A percentile compares a stretch with the other conserved stretches of the same genome.
phyloP scores from a whole-genome alignment of 1,284 basidiomycete species.

The Agaricales sp. region DNA sequence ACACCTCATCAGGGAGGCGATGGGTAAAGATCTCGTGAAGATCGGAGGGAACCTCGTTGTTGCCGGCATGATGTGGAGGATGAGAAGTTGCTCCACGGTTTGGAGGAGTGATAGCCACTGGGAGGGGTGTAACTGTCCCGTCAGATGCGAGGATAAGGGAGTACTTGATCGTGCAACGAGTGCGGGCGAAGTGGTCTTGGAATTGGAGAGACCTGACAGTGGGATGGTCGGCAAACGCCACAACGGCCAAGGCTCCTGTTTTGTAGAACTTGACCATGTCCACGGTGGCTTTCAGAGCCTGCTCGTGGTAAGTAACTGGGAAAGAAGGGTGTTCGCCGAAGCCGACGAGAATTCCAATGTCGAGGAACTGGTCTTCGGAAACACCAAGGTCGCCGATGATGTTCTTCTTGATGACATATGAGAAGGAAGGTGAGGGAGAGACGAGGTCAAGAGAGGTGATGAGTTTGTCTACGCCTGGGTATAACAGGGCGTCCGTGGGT shows the following conservation, averaged over 20 bases:
- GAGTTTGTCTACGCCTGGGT: slow-evolving; percentile 84
- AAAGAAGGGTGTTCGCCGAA: slow-evolving; percentile 68
- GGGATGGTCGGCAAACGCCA: slow-evolving; percentile 68
- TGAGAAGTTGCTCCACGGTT: slow-evolving; percentile 40
- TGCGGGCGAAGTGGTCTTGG: slow-evolving; percentile 82
- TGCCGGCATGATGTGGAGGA: slow-evolving; percentile 61
- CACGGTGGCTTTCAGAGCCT: slow-evolving; percentile 73
- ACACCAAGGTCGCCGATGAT: slow-evolving; percentile 74
- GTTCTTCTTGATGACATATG: slow-evolving; percentile 74
- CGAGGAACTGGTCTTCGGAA: slow-evolving; percentile 88
- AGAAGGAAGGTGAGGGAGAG: slow-evolving; percentile 61
- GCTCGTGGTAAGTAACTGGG: slow-evolving; percentile 74
- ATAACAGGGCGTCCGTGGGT: slow-evolving; percentile 84
- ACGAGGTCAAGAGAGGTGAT: slow-evolving; percentile 81
- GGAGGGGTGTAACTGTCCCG: slow-evolving; percentile 82
- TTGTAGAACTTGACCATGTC: slow-evolving; percentile 89
- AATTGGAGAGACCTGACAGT: slow-evolving; percentile 72
- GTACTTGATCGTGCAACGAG: slow-evolving; percentile 88
- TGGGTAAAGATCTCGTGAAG: slow-evolving; percentile 94
- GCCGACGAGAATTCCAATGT: slow-evolving; percentile 87
- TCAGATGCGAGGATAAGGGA: slow-evolving; percentile 88
- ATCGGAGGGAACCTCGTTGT: slow-evolving; percentile 84
- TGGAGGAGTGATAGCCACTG: slow-evolving; percentile 57
- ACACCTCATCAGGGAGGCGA: slow-evolving; percentile 92
- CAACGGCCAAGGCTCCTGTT: slow-evolving; percentile 74